Conservation (phyloP, 305 asterid species). For the Fraxinus floribunda region DNA sequence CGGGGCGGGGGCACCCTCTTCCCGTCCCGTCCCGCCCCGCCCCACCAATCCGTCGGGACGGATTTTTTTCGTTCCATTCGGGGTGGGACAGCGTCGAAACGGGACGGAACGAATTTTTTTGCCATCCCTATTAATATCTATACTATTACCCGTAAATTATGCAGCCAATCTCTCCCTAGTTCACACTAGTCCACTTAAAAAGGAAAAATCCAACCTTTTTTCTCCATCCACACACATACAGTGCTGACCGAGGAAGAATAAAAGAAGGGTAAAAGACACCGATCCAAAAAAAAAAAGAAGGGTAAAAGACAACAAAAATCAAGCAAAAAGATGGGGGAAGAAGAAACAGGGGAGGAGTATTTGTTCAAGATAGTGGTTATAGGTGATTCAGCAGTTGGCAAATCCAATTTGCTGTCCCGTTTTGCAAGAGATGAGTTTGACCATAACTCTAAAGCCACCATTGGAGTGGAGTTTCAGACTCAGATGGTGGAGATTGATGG, state of each 20-base stretch:
- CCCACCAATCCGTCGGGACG: no score
- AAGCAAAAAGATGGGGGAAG: conserved; percentile 33
- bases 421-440: conserved; percentile 76
- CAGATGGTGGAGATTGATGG: conserved; percentile 64
- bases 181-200: conserved; percentile 5
- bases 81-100: no score
- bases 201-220: conserved; percentile 14
- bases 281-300: background rate
- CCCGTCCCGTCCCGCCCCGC: no score
- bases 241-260: no score
- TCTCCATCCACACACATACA: background rate
- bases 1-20: no score
- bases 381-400: conserved; percentile 74
- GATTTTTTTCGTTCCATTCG: no score
- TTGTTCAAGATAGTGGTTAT: conserved; percentile 69
- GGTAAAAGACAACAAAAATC: background rate
- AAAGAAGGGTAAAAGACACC: no score
- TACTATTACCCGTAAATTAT: conserved; percentile 18
- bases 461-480: conserved; percentile 78
- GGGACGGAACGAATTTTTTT: no score
- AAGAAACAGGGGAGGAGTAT: conserved; percentile 59
- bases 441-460: conserved; percentile 68
- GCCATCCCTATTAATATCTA: background rate
- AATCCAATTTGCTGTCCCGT: conserved; percentile 66
- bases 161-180: conserved; percentile 4